Evolutionary conservation across 2,329 filamentous ascomycete genomes (phyloP).

Genomic region (Fusarium graminum): DNA sequence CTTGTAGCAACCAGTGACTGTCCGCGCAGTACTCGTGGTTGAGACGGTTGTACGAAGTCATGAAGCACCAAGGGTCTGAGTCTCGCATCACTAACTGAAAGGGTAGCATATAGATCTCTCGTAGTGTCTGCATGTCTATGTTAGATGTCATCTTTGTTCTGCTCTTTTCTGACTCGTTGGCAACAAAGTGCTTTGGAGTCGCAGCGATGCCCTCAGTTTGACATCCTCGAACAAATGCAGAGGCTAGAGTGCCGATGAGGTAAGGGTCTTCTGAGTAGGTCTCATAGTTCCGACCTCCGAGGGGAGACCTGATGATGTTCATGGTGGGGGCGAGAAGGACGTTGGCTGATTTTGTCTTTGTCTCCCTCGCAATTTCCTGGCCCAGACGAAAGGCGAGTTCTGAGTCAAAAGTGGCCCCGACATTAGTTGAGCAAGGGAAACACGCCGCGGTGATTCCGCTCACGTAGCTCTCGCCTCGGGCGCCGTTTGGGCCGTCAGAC

Average conservation of each 20-base stretch:
- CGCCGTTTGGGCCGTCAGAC: slow-evolving; percentile 14
- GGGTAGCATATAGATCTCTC: slow-evolving; percentile 19
- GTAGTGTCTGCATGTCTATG: slow-evolving; percentile 6
- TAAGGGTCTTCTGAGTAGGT: slow-evolving; percentile 19
- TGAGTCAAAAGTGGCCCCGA: neutral
- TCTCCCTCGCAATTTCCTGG: slow-evolving; percentile 10
- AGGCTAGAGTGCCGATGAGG: neutral
- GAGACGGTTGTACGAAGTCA: slow-evolving; percentile 15
- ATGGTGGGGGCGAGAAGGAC: slow-evolving; percentile 13
- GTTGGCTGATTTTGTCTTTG: slow-evolving; percentile 14
- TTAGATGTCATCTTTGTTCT: slow-evolving; percentile 23
- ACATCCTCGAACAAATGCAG: slow-evolving; percentile 15
- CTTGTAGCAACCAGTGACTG: neutral
- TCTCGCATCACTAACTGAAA: slow-evolving; percentile 12
- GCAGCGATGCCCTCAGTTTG: slow-evolving; percentile 17
- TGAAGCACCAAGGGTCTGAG: slow-evolving; percentile 23
- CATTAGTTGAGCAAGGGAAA: slow-evolving; percentile 10
- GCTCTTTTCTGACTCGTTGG: slow-evolving; percentile 13
- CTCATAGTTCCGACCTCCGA: slow-evolving; percentile 18
- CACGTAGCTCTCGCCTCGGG: slow-evolving; percentile 9
- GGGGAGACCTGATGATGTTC: slow-evolving; percentile 18
- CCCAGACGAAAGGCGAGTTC: neutral
- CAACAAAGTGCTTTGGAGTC: slow-evolving; percentile 18
- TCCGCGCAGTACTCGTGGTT: slow-evolving; percentile 11
- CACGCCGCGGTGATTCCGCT: slow-evolving; percentile 20